These are phyloP conservation scores for Erodium trifolium DNA, from an alignment of 441 rosid genomes.

Conservation along the genomic window DNA sequence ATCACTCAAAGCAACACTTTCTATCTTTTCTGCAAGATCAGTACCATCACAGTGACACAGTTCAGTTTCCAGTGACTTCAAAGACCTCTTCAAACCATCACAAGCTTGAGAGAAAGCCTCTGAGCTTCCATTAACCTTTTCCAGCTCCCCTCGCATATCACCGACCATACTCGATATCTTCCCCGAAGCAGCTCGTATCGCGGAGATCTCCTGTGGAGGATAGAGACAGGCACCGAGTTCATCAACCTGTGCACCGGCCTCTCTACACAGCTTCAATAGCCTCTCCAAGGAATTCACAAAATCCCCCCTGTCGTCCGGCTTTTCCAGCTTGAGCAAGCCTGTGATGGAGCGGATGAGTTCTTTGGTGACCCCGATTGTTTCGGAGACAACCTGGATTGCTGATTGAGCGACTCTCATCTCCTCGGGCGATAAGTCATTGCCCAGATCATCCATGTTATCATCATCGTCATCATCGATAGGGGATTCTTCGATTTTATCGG, in stretches of 20 bases:
- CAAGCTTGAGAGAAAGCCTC: slow-evolving; percentile 49
- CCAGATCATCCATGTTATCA: slow-evolving; percentile 42
- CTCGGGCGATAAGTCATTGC: slow-evolving; percentile 64
- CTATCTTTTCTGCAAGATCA: slow-evolving; percentile 42
- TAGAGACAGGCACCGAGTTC: slow-evolving; percentile 86
- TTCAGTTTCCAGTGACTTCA: slow-evolving; percentile 40
- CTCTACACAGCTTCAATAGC: slow-evolving; percentile 57
- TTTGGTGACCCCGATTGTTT: slow-evolving; percentile 47
- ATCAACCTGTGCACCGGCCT: slow-evolving; percentile 53
- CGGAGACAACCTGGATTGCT: slow-evolving; percentile 48
- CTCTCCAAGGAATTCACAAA: slow-evolving; percentile 70
- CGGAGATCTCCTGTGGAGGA: slow-evolving; percentile 69
- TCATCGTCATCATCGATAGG: slow-evolving; percentile 23
- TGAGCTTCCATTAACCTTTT: slow-evolving; percentile 33
- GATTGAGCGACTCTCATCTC: slow-evolving; percentile 76
- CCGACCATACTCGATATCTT: slow-evolving; percentile 27
- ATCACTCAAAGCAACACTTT: slow-evolving; percentile 36
- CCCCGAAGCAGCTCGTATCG: slow-evolving; percentile 36
- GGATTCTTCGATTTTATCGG: slow-evolving; percentile 25
- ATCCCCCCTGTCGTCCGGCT: slow-evolving; percentile 35
- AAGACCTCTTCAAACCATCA: slow-evolving; percentile 29
- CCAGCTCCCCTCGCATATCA: slow-evolving; percentile 39
- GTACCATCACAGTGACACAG: slow-evolving; percentile 24
- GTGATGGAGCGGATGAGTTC: slow-evolving; percentile 74
- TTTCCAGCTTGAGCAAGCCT: slow-evolving; percentile 61